Conservation (phyloP, 805 yeast genomes). For the Diddensiella transvaalensis region DNA sequence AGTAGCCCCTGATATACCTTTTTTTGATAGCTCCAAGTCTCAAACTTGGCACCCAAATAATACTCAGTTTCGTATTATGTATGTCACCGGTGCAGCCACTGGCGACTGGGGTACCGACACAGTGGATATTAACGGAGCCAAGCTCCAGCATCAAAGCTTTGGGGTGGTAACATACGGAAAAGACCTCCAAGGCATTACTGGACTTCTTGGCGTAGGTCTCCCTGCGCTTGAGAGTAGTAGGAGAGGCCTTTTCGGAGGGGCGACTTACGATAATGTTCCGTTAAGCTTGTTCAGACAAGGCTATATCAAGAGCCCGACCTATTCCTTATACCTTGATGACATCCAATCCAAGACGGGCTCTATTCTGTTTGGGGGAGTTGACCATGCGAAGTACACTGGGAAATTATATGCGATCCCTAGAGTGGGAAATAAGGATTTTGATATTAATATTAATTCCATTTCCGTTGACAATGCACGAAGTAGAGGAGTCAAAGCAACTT, state of each 20-base stretch:
- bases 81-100: constrained; percentile 15
- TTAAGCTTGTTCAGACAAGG: constrained; percentile 52
- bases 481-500: constrained; percentile 28
- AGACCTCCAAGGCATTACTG: constrained; percentile 51
- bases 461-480: constrained; percentile 9
- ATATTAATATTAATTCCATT: constrained; percentile 19
- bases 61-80: constrained; percentile 14
- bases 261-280: constrained; percentile 57
- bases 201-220: constrained; percentile 35
- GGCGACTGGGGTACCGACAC: constrained; percentile 20
- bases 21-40: constrained; percentile 6
- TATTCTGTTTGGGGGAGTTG: constrained; percentile 48
- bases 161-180: constrained; percentile 70
- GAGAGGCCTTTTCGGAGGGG: constrained; percentile 5
- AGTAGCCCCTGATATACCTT: constrained; percentile 1
- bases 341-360: constrained; percentile 25
- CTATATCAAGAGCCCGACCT: constrained; percentile 48
- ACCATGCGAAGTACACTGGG: constrained; percentile 42
- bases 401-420: constrained; percentile 34
- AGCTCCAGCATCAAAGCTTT: constrained; percentile 48
- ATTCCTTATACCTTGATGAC: constrained; percentile 57
- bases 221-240: constrained; percentile 30
- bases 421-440: constrained; percentile 26
- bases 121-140: constrained; percentile 10
- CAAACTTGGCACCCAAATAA: constrained; percentile 8